Conservation (phyloP, 352 stramenopile genomes). For the Globisporangium cederbergense region DNA sequence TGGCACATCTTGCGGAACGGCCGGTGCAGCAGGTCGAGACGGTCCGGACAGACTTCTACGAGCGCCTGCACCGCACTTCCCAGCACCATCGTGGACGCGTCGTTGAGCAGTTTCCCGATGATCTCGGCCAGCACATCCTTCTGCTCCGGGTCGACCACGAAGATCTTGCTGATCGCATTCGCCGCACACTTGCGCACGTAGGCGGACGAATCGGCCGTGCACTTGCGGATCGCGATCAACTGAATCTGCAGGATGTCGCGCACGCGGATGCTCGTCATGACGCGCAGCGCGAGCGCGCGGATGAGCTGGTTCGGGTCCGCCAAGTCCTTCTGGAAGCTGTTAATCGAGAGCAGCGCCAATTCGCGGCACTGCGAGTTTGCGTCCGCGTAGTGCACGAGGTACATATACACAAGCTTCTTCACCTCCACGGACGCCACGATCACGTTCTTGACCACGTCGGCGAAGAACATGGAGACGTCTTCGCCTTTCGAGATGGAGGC, state of each 20-base stretch:
- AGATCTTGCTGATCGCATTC: conserved; percentile 95
- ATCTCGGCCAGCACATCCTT: conserved; percentile 91
- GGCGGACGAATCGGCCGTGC: conserved; percentile 88
- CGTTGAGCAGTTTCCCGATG: conserved; percentile 91
- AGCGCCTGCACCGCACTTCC: conserved; percentile 93
- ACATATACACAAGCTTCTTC: conserved; percentile 99
- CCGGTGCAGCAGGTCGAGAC: conserved; percentile 93
- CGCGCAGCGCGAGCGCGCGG: conserved; percentile 90
- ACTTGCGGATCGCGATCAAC: conserved; percentile 94
- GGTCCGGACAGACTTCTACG: conserved; percentile 94
- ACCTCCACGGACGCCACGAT: conserved; percentile 95
- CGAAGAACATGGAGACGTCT: conserved; percentile 97
- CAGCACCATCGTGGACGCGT: conserved; percentile 97
- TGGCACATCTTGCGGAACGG: conserved; percentile 97
- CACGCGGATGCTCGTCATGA: conserved; percentile 98
- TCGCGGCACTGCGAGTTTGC: conserved; percentile 93
- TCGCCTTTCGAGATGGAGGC: conserved; percentile 96
- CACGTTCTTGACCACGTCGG: conserved; percentile 96
- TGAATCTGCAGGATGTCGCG: conserved; percentile 99
- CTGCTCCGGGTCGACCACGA: conserved; percentile 85
- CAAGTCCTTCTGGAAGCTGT: conserved; percentile 98
- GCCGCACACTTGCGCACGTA: conserved; percentile 98
- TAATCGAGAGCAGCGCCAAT: conserved; percentile 96
- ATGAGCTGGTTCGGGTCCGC: conserved; percentile 94
- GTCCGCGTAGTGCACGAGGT: conserved; percentile 98